Base-by-base conservation (phyloP, 2,329 filamentous ascomycete genomes). In the Tolypocladium guangdongense region DNA sequence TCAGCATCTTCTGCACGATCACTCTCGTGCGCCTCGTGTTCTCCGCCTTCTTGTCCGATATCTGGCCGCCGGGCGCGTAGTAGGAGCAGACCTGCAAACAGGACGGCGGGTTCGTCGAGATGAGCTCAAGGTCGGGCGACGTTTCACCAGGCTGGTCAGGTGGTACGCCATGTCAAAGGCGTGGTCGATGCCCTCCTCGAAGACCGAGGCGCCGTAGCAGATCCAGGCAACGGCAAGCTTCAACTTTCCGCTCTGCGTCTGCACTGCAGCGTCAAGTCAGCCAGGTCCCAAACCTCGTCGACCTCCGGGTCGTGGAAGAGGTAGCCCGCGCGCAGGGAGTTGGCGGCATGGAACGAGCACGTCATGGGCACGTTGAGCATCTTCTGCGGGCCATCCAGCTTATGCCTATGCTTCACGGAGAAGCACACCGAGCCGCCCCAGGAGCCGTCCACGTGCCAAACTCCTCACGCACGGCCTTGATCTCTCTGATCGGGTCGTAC, bases 41-140 rank as follows among this genome's bases (percentile, higher is more conserved):
- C 54, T 67, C 70, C 35, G 67, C 68, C 7, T 64, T 58, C 12
- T 72, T 66, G 0, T 67, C 66, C 0, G 67, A 59, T 43, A 86
- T 57, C 55, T 67, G 62, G 1, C 83, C 80, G 1, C 58, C 58
- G 0, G 81, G 81, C 0, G 84, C 82, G 63, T 88, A 91, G 68
- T 95, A 95, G 68, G 96, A 97, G 74, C 91, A 96, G 24, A 97
- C 87, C 72, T 97, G 93, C 65, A 96, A 73, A 70, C 91, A 97
- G 0, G 89, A 87, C 46, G 90, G 85, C 33, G 90, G 88, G 61
- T 87, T 85, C 53, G 81, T 77, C 14, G 83, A 87, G 2, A 95
- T 80, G 11, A 95, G 74, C 16, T 80, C 72, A 61, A 96, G 86
- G 59, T 88, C 74, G 0, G 70, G 64, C 35, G 76, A 74, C 12